A percentile compares a stretch with the other conserved stretches of the same genome.
These are phyloP conservation scores for Leishmania gerbilli DNA, from an alignment of 208 protist genomes.

Conservation along the genomic window DNA sequence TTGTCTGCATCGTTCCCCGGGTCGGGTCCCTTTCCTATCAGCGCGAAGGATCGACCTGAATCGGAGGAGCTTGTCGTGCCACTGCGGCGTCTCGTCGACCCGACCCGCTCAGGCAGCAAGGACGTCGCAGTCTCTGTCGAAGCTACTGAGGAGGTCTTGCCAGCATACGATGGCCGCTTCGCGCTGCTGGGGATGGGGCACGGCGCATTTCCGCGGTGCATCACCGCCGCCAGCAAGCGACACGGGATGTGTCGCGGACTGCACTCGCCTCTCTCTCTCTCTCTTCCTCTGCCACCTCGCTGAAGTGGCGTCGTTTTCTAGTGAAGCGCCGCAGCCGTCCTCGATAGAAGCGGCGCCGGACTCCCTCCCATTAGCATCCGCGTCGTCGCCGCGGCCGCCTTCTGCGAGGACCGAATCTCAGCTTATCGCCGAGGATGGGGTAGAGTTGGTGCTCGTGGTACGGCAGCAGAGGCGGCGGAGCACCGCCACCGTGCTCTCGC, in stretches of 20 bases:
- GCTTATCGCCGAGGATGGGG: constrained; percentile 7
- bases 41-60: constrained; percentile 4
- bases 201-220: not conserved
- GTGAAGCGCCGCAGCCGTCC: not conserved
- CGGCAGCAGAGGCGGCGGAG: not conserved
- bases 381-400: not conserved
- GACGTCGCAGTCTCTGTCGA: not conserved
- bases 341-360: not conserved
- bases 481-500: not conserved
- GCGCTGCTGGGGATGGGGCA: constrained; percentile 9
- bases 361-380: not conserved
- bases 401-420: constrained; percentile 10
- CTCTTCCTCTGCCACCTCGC: constrained; percentile 12
- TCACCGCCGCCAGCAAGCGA: not conserved
- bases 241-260: not conserved
- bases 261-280: constrained; percentile 15
- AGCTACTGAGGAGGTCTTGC: not conserved
- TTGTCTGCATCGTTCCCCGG: not conserved
- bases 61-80: constrained; percentile 16
- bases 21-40: not conserved
- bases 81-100: constrained; percentile 18
- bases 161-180: not conserved
- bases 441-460: constrained; percentile 30
- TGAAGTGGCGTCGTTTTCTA: not conserved
- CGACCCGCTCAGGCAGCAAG: constrained; percentile 1